phyloP scores from a whole-genome alignment of 805 yeast genomes.

The Myxozyma geophila region DNA sequence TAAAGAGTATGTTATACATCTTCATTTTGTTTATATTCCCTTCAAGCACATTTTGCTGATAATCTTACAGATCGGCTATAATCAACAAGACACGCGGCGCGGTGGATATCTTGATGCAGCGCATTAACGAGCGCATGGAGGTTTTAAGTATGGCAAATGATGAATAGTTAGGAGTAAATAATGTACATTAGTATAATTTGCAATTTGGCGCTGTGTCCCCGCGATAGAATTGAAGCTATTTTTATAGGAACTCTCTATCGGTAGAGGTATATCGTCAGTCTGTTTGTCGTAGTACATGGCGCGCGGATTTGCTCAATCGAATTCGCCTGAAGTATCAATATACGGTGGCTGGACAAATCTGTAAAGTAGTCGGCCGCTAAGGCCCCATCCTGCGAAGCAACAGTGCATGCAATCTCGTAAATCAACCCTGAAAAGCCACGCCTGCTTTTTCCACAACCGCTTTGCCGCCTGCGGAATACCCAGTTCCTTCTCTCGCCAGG shows the following conservation, averaged over 20 bases:
- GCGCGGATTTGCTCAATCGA: too few species aligned
- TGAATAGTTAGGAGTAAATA: not conserved
- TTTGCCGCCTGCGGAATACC: conserved; percentile 35
- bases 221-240: not conserved
- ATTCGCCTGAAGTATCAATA: too few species aligned
- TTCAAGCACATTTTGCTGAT: not conserved
- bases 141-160: not conserved
- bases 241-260: too few species aligned
- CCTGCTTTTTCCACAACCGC: conserved; percentile 33
- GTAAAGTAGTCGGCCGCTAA: too few species aligned
- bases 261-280: too few species aligned
- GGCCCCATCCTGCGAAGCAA: not conserved
- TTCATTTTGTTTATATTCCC: not conserved
- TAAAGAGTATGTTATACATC: conserved; percentile 18
- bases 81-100: conserved; percentile 17
- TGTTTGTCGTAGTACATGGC: too few species aligned
- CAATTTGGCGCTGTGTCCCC: not conserved
- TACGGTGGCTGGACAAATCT: too few species aligned
- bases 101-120: conserved; percentile 11
- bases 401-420: not conserved
- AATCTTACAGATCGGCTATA: conserved; percentile 14
- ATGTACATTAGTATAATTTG: not conserved
- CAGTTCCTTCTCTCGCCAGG: conserved; percentile 35
- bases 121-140: conserved; percentile 11
- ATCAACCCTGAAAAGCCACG: conserved; percentile 36